Evolutionary conservation across 768 basidiomycete genomes (phyloP).

Genomic region (Mycena crocata): DNA sequence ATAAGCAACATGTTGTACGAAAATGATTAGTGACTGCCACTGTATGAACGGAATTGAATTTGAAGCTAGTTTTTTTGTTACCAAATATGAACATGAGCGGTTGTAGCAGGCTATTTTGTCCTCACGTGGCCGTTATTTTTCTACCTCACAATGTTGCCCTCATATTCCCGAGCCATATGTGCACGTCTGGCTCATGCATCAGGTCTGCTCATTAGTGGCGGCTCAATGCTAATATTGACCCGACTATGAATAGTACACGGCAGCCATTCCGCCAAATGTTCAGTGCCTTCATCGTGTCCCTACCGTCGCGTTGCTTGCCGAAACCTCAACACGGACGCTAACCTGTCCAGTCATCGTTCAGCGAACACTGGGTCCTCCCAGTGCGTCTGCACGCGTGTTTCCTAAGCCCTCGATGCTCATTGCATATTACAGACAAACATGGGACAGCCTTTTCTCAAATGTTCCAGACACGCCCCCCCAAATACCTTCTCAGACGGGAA

Average conservation of each 20-base stretch:
- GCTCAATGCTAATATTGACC: not conserved
- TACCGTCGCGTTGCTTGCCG: conserved; percentile 11
- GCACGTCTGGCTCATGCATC: conserved; percentile 5
- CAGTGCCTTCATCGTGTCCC: not conserved
- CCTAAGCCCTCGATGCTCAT: not conserved
- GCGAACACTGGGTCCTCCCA: not conserved
- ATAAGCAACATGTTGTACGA: conserved; percentile 34
- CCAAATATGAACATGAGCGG: conserved; percentile 17
- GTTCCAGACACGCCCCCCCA: conserved; percentile 48
- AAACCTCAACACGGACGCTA: conserved; percentile 8
- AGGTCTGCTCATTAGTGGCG: conserved; percentile 5
- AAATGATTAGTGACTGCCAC: too few species aligned
- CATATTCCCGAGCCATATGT: conserved; percentile 12
- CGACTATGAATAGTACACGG: not conserved
- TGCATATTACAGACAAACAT: conserved; percentile 47
- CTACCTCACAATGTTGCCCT: not conserved
- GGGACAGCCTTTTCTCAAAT: conserved; percentile 67
- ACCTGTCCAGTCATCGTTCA: not conserved
- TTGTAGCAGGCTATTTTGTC: conserved; percentile 12
- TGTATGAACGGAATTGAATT: too few species aligned
- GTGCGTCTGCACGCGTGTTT: conserved; percentile 3
- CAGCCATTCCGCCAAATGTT: not conserved
- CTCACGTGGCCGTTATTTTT: not conserved
- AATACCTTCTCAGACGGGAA: conserved; percentile 27
- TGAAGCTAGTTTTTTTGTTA: conserved; percentile 1